These are phyloP conservation scores for Pythium brassicae DNA, from an alignment of 352 stramenopile genomes.

Conservation along the genomic window DNA sequence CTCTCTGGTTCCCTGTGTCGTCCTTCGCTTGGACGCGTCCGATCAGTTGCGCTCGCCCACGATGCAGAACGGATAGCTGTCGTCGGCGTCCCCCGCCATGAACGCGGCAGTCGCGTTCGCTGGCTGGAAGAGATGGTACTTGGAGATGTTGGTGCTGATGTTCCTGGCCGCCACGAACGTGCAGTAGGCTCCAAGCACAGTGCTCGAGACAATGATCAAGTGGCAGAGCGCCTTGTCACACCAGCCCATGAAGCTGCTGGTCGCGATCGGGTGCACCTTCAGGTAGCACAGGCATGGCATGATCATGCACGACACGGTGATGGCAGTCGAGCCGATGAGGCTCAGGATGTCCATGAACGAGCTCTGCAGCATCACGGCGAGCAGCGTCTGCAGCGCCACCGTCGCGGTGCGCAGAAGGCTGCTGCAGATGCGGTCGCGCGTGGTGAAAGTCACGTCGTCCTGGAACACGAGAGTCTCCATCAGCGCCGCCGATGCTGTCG, in stretches of 20 bases:
- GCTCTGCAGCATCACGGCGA: slow-evolving; percentile 63
- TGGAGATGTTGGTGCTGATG: slow-evolving; percentile 44
- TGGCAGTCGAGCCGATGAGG: slow-evolving; percentile 56
- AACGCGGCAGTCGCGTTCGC: slow-evolving; percentile 19
- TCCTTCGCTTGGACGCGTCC: no score
- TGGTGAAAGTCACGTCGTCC: slow-evolving; percentile 25
- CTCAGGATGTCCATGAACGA: slow-evolving; percentile 70
- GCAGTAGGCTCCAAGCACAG: slow-evolving; percentile 52
- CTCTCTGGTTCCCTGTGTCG: no score
- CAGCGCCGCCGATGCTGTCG: no score
- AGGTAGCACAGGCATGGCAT: slow-evolving; percentile 77
- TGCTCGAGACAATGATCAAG: slow-evolving; percentile 45
- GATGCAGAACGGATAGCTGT: slow-evolving; percentile 59
- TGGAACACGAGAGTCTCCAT: no score
- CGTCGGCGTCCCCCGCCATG: slow-evolving; percentile 14
- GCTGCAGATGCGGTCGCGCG: slow-evolving; percentile 42
- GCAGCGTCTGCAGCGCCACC: slow-evolving; percentile 40
- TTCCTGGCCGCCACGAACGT: slow-evolving; percentile 40
- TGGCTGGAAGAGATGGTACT: slow-evolving; percentile 44
- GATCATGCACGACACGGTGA: slow-evolving; percentile 71
- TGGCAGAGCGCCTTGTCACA: slow-evolving; percentile 51
- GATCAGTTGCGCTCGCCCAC: slow-evolving; percentile 55
- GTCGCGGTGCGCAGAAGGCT: slow-evolving; percentile 41
- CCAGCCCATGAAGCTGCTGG: slow-evolving; percentile 34
- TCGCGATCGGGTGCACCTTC: slow-evolving; percentile 55